Evolutionary conservation across 2,329 filamentous ascomycete species (phyloP).

Genomic region (Colletotrichum musicola): DNA sequence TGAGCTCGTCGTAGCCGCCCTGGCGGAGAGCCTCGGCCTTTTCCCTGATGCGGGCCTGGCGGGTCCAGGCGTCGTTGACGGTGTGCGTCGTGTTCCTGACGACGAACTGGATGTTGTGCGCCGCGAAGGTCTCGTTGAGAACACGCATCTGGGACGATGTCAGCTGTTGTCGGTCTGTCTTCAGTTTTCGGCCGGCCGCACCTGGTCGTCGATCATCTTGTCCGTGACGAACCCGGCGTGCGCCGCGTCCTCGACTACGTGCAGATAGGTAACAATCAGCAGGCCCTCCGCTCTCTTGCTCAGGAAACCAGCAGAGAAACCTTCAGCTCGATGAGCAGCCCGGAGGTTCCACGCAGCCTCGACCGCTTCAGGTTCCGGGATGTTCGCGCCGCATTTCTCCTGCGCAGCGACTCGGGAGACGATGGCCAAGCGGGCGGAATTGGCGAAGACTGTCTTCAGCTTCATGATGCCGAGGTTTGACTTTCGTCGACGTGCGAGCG

Average conservation of each 20-base stretch:
- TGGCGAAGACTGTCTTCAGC: neutral
- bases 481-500: neutral
- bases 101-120: conserved; percentile 34
- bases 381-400: conserved; percentile 2
- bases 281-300: conserved; percentile 10
- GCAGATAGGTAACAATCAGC: conserved; percentile 30
- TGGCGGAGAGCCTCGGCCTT: conserved; percentile 44
- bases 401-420: neutral
- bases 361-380: conserved; percentile 5
- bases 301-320: neutral
- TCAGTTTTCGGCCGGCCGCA: neutral
- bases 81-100: conserved; percentile 25
- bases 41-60: conserved; percentile 23
- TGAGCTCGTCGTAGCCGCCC: conserved; percentile 53
- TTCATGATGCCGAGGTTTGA: conserved; percentile 6
- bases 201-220: conserved; percentile 28
- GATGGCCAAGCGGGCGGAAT: neutral
- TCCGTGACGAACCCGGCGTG: conserved; percentile 25
- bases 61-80: conserved; percentile 33
- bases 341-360: neutral
- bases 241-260: conserved; percentile 25
- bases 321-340: conserved; percentile 6
- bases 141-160: conserved; percentile 23
- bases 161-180: neutral
- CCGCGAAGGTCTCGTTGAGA: conserved; percentile 28